Base-by-base conservation (phyloP, 2,329 filamentous ascomycete genomes). In the Colletotrichum sp. region DNA sequence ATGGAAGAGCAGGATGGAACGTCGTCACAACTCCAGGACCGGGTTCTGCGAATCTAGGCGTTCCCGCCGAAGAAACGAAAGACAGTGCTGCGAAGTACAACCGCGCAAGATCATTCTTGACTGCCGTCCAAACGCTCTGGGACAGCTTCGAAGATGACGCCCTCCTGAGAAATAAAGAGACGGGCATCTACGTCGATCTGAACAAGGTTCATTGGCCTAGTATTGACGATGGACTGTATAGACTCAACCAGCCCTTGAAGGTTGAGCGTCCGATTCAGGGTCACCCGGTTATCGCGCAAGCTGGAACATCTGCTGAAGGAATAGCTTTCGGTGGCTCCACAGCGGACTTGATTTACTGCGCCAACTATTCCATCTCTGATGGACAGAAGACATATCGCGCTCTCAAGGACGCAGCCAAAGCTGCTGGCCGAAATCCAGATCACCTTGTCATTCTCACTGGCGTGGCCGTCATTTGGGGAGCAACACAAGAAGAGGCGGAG, bases 301-400 rank as follows among this genome's bases (percentile, higher is more conserved):
- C 73, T 18, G 73, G 73, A 38, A 75, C 73, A 13, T 72, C 73
- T 7, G 18, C 26, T 30, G 59, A 62, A 24, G 59, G 59, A 14
- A 34, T 62, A 30, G 28, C 26, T 18, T 62, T 62, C 26, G 59
- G 59, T 28, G 59, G 59, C 16, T 62, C 59, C 21, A 62, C 16
- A 9, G 73, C 73, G 5, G 69, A 75, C 26, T 34, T 75, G 52
- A 68, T 75, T 30, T 75, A 75, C 62, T 75, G 73, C 38, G 73
- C 73, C 56, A 74, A 70, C 68, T 72, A 72, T 36, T 72, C 73
- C 16, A 75, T 75, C 56, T 32, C 28, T 7, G 73, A 75, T 58
- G 73, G 73, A 7, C 69, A 75, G 24, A 71, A 71, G 34, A 71
- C 68, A 5, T 63, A 58, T 18, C 62, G 63, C 34, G 55, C 61